Evolutionary conservation across 2,329 filamentous ascomycete species (phyloP).

Genomic region (Rutstroemia sp.): DNA sequence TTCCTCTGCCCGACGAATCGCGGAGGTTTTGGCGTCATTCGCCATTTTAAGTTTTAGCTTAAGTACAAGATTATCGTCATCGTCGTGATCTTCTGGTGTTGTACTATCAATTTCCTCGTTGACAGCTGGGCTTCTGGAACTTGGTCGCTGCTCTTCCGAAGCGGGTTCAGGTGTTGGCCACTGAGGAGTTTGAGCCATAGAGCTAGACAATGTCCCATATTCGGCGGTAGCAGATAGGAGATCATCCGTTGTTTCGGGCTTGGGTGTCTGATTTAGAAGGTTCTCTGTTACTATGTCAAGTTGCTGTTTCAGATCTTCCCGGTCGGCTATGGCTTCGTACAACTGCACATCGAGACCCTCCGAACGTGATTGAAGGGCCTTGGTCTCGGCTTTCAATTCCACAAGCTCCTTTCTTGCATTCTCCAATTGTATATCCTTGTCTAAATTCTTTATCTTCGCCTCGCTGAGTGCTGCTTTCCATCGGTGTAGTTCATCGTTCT

Average conservation of each 20-base stretch:
- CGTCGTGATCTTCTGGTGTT: background rate
- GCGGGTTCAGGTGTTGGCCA: background rate
- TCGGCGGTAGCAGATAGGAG: background rate
- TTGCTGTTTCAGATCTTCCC: background rate
- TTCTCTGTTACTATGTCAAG: slow-evolving; percentile 3
- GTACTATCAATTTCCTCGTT: background rate
- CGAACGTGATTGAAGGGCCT: too few species aligned
- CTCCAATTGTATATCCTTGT: background rate
- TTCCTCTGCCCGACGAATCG: background rate
- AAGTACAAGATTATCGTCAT: background rate
- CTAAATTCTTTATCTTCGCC: background rate
- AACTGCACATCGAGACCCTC: background rate
- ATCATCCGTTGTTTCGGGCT: background rate
- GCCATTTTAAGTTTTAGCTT: background rate
- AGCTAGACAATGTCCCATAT: background rate
- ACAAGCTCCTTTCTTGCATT: background rate
- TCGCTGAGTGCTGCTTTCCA: too few species aligned
- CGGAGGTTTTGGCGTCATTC: background rate
- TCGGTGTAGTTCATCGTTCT: background rate
- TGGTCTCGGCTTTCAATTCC: background rate
- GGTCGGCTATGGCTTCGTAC: background rate
- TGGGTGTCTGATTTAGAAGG: background rate
- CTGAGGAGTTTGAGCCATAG: background rate
- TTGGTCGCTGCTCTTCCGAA: too few species aligned
- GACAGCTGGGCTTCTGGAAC: too few species aligned